phyloP scores from a whole-genome alignment of 148 eudicot genomes.

The Vaccinium macrocarpon region DNA sequence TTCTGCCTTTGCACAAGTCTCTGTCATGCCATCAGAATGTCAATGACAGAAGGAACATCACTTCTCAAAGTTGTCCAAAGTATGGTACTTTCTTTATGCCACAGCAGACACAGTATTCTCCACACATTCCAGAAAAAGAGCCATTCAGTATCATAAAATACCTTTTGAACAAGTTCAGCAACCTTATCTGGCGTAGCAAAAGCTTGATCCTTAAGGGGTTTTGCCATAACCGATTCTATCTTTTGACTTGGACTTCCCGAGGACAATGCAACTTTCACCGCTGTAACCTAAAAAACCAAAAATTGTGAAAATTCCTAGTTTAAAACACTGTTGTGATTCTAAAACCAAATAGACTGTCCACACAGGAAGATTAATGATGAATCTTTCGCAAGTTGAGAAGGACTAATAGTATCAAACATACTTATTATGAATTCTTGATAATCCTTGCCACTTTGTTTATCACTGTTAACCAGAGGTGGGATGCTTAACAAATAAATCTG shows the following conservation, averaged over 20 bases:
- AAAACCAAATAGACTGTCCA: not conserved
- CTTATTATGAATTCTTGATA: not conserved
- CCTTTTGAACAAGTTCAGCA: conserved; percentile 85
- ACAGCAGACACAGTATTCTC: not conserved
- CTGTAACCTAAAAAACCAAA: conserved; percentile 65
- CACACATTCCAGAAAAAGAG: not conserved
- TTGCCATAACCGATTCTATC: conserved; percentile 49
- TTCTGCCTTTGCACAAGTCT: not conserved
- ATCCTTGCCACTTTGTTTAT: not conserved
- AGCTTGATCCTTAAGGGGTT: conserved; percentile 93
- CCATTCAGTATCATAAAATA: conserved; percentile 19
- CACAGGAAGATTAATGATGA: not conserved
- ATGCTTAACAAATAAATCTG: not conserved
- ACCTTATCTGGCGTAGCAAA: conserved; percentile 92
- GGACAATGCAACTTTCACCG: conserved; percentile 75
- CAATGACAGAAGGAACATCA: not conserved
- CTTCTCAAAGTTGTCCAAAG: not conserved
- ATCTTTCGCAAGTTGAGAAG: not conserved
- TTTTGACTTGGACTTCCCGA: conserved; percentile 73
- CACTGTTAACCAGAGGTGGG: not conserved
- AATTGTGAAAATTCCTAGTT: not conserved
- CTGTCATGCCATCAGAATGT: not conserved
- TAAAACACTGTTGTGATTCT: not conserved
- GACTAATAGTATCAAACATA: not conserved
- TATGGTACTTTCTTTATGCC: not conserved